Evolutionary conservation across 2,329 filamentous ascomycete genomes (phyloP), one percentile per base, ranked within the genome.

Genomic region (Pseudogymnoascus destructans): DNA sequence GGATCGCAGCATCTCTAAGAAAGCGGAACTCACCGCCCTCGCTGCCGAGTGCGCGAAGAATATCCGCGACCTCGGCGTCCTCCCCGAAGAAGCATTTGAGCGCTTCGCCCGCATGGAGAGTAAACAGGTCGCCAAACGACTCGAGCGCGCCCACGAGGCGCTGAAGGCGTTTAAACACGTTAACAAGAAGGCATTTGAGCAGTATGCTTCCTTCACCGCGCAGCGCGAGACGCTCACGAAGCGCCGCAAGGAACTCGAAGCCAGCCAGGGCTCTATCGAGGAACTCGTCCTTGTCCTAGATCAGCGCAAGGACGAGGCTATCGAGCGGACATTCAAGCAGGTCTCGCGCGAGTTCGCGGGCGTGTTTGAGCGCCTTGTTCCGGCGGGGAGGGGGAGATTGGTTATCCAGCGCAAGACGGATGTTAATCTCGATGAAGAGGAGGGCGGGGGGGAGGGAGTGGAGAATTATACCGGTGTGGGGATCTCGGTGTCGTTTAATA

Each of bases 161-260:
- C 77, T 97, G 58, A 97, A 97, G 74, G 95, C 96, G 70, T 97
- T 93, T 74, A 89, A 90, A 58, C 89, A 96, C 67, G 91, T 98
- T 74, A 98, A 98, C 80, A 98, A 97, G 75, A 97, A 98, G 74
- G 93, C 93, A 0, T 95, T 97, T 69, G 95, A 98, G 73, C 93
- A 98, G 71, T 98, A 97, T 75, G 95, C 92, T 74, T 95, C 85
- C 73, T 98, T 97, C 70, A 96, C 92, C 6, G 87, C 85, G 56
- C 89, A 96, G 72, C 86, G 95, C 59, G 91, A 95, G 62, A 86
- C 86, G 19, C 78, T 98, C 15, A 87, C 87, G 55, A 86, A 87
- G 67, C 86, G 93, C 64, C 83, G 92, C 55, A 81, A 85, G 65
- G 93, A 97, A 70, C 82, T 98, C 9, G 89, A 95, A 66, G 84